These are phyloP conservation scores for Hysterangium stoloniferum DNA, from an alignment of 768 basidiomycete genomes.

Conservation along the genomic window DNA sequence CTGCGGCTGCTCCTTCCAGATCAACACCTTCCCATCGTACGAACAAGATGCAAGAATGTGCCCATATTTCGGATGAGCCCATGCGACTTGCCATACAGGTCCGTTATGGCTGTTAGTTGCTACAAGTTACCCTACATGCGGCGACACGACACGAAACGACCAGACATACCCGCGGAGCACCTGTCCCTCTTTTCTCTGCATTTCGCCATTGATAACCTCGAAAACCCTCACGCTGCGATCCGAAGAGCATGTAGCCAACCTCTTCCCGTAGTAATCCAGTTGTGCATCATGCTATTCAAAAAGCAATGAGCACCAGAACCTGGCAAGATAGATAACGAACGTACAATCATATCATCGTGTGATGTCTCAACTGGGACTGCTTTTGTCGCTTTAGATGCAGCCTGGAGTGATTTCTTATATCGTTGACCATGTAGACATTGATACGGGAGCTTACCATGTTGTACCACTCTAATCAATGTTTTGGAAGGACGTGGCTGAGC, in stretches of 20 bases:
- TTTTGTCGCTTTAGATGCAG: constrained; percentile 26
- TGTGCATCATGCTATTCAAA: constrained; percentile 88
- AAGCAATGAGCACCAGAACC: background rate
- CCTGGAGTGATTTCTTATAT: too few relatives aligned
- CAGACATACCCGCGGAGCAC: constrained; percentile 64
- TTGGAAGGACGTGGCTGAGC: too few relatives aligned
- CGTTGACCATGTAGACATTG: too few relatives aligned
- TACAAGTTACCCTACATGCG: too few relatives aligned
- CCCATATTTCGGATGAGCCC: constrained; percentile 98
- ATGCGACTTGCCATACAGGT: constrained; percentile 96
- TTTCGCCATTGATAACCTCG: constrained; percentile 85
- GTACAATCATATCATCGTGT: constrained; percentile 97
- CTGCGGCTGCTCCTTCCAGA: constrained; percentile 86
- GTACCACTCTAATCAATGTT: too few relatives aligned
- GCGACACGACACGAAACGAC: background rate
- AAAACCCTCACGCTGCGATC: constrained; percentile 95
- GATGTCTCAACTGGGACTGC: constrained; percentile 87
- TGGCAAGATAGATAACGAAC: constrained; percentile 24
- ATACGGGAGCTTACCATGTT: too few relatives aligned
- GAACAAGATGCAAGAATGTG: constrained; percentile 97
- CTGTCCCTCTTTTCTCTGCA: constrained; percentile 52
- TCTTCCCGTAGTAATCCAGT: constrained; percentile 94
- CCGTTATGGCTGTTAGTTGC: constrained; percentile 69
- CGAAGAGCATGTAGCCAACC: constrained; percentile 93
- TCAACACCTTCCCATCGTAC: constrained; percentile 95